These are phyloP conservation scores for Endotrypanum monterogeii DNA, from an alignment of 208 protist genomes.

Conservation along the genomic window DNA sequence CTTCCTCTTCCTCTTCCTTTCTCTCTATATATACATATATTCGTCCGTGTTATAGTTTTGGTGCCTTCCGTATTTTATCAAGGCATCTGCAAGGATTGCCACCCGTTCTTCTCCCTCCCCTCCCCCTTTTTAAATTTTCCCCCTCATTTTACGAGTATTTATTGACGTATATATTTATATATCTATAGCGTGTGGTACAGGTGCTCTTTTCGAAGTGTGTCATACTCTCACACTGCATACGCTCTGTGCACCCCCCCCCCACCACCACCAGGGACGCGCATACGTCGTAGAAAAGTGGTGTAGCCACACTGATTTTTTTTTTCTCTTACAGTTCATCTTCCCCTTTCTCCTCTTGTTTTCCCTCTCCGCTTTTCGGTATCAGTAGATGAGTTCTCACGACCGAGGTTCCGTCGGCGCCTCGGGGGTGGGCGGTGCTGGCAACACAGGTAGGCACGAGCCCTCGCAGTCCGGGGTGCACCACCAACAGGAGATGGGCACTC, in stretches of 20 bases:
- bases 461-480: not conserved
- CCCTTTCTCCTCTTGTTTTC: not conserved
- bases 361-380: not conserved
- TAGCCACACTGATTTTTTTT: not conserved
- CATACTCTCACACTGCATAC: too few relatives aligned
- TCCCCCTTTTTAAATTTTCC: not conserved
- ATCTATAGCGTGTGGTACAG: not conserved
- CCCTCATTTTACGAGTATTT: too few relatives aligned
- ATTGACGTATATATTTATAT: not conserved
- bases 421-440: not conserved
- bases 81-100: not conserved
- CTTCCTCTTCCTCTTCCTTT: not conserved
- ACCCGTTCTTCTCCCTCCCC: not conserved
- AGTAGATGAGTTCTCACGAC: slow-evolving; percentile 6
- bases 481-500: not conserved
- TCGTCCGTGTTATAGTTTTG: not conserved
- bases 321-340: not conserved
- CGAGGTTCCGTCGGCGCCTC: not conserved
- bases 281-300: too few relatives aligned
- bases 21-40: not conserved
- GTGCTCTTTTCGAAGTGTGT: too few relatives aligned
- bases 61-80: not conserved
- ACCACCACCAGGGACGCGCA: too few relatives aligned
- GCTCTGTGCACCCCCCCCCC: too few relatives aligned
- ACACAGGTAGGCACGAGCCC: not conserved